Percentiles rank a stretch among this genome's conserved stretches.
phyloP scores from a whole-genome alignment of 2,329 filamentous ascomycete genomes.

The Penicillium crustosum region DNA sequence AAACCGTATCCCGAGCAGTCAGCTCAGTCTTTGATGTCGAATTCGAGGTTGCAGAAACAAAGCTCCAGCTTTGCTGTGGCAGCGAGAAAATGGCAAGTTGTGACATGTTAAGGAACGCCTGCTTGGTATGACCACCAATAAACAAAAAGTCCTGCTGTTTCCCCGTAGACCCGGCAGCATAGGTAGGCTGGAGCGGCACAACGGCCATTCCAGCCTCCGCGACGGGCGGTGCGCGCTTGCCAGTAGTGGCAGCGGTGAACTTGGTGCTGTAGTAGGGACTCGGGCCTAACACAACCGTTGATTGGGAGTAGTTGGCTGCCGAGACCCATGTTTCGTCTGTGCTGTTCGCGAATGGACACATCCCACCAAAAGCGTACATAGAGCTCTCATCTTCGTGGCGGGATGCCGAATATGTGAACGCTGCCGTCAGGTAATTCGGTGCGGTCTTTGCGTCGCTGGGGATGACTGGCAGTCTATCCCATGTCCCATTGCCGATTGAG shows the following conservation, averaged over 20 bases:
- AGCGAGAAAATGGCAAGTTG: conserved; percentile 83
- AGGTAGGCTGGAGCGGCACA: conserved; percentile 69
- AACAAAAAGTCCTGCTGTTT: conserved; percentile 76
- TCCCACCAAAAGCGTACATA: conserved; percentile 78
- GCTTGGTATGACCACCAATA: conserved; percentile 78
- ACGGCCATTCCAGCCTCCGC: conserved; percentile 85
- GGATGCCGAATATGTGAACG: conserved; percentile 64
- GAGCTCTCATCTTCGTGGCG: conserved; percentile 53
- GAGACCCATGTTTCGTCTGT: conserved; percentile 61
- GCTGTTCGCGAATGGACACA: conserved; percentile 66
- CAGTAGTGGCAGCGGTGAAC: conserved; percentile 40
- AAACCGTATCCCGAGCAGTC: conserved; percentile 48
- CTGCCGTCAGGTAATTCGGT: conserved; percentile 59
- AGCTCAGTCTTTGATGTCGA: conserved; percentile 55
- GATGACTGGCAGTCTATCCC: conserved; percentile 49
- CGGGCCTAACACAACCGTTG: conserved; percentile 64
- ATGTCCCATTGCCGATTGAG: conserved; percentile 53
- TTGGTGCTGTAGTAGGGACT: conserved; percentile 42
- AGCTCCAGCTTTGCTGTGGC: conserved; percentile 84
- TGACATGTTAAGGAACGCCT: conserved; percentile 92
- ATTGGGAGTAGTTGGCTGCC: conserved; percentile 73
- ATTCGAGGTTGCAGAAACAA: conserved; percentile 63
- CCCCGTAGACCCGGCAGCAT: conserved; percentile 63
- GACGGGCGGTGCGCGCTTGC: conserved; percentile 64
- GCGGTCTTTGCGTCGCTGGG: conserved; percentile 38